phyloP scores from a whole-genome alignment of 2,329 filamentous ascomycete species.

The Tolypocladium guangdongense region DNA sequence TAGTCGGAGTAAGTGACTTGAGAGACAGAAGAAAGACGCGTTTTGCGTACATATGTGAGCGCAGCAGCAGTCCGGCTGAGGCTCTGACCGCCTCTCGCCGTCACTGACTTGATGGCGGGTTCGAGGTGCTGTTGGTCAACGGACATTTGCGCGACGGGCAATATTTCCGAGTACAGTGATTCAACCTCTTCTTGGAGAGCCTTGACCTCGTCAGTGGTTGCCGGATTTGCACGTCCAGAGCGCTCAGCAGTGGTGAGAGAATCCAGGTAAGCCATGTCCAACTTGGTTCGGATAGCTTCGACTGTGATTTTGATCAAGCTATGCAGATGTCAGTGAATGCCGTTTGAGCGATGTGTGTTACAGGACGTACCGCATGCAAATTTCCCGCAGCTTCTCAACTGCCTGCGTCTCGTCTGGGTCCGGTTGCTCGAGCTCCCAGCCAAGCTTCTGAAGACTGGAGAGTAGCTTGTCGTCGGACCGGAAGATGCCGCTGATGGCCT shows the following conservation, averaged over 20 bases:
- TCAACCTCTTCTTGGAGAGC: constrained; percentile 54
- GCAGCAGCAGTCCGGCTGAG: constrained; percentile 34
- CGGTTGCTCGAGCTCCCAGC: constrained; percentile 45
- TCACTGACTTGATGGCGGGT: constrained; percentile 40
- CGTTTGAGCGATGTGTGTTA: too few species aligned
- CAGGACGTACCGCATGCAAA: constrained; percentile 36
- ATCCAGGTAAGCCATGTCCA: constrained; percentile 46
- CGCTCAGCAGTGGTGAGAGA: constrained; percentile 22
- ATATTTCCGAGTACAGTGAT: constrained; percentile 57
- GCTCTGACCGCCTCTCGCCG: constrained; percentile 30
- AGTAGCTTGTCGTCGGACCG: constrained; percentile 55
- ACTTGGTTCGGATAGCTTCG: constrained; percentile 39
- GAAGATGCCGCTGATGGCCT: constrained; percentile 38
- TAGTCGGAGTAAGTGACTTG: constrained; percentile 5
- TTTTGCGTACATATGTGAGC: constrained; percentile 36
- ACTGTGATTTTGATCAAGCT: constrained; percentile 47
- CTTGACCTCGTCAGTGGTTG: constrained; percentile 29
- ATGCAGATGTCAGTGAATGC: not conserved
- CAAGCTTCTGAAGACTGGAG: constrained; percentile 53
- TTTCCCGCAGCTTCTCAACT: constrained; percentile 47
- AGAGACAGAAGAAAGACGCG: not conserved
- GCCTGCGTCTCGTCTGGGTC: constrained; percentile 40
- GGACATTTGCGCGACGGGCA: constrained; percentile 60
- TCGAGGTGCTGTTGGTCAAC: constrained; percentile 56
- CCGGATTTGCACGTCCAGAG: constrained; percentile 14